Conservation (phyloP, 768 basidiomycete genomes). For the Psilocybe sp. region DNA sequence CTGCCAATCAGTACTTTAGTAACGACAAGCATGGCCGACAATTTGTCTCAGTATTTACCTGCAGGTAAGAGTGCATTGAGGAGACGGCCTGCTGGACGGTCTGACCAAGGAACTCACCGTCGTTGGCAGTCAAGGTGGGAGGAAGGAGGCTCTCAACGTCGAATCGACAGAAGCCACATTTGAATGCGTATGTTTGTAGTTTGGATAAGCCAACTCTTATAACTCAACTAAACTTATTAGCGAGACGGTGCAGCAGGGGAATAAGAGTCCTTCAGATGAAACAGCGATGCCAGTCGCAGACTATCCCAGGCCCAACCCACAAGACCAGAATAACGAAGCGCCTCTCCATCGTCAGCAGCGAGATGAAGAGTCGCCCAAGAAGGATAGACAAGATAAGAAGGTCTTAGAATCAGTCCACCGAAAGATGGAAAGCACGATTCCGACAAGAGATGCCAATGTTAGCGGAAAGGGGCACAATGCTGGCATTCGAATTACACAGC, state of each 20-base stretch:
- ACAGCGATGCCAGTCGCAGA: conserved; percentile 14
- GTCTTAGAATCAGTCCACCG: conserved; percentile 41
- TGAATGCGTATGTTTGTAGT: conserved; percentile 25
- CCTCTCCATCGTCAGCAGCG: conserved; percentile 34
- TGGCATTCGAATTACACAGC: conserved; percentile 55
- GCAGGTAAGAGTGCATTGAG: no score
- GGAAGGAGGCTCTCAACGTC: conserved; percentile 49
- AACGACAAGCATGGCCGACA: no score
- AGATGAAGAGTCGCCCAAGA: conserved; percentile 49
- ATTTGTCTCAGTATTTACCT: no score
- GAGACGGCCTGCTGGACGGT: no score
- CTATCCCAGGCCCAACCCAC: conserved; percentile 53
- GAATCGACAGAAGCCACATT: conserved; percentile 34
- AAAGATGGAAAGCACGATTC: conserved; percentile 47
- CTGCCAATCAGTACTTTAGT: no score
- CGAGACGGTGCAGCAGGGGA: conserved; percentile 6
- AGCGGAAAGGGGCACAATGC: conserved; percentile 36
- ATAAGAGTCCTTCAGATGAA: conserved; percentile 27
- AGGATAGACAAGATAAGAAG: conserved; percentile 49
- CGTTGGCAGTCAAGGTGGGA: conserved; percentile 40
- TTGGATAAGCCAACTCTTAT: background rate
- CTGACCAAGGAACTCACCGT: no score
- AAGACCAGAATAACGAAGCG: conserved; percentile 25
- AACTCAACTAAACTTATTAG: background rate
- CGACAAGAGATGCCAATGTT: conserved; percentile 39